Conservation (phyloP, 2,329 filamentous ascomycete genomes). For the Blastomyces percursus region DNA sequence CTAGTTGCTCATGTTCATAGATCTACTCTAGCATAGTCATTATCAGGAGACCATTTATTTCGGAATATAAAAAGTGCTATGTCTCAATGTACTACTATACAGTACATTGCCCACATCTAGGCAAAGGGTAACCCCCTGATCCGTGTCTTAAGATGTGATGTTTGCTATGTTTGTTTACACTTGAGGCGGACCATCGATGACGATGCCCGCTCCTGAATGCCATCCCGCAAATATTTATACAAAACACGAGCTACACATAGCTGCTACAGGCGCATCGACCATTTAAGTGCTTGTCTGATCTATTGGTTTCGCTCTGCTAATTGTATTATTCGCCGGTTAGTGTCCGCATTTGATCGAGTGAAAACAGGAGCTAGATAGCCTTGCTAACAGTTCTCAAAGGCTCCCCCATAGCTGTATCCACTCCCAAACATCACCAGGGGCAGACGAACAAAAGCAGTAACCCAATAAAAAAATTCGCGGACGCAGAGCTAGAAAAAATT, state of each 20-base stretch:
- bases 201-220: too few species aligned
- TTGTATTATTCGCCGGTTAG: not conserved
- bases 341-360: not conserved
- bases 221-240: too few species aligned
- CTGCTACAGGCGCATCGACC: not conserved
- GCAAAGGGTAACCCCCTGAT: too few species aligned
- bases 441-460: not conserved
- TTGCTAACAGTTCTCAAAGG: not conserved
- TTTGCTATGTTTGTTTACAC: too few species aligned
- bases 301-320: not conserved
- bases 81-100: too few species aligned
- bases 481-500: not conserved
- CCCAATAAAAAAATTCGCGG: not conserved
- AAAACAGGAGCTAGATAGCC: not conserved
- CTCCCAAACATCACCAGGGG: not conserved
- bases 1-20: not conserved
- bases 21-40: not conserved
- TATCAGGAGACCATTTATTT: not conserved
- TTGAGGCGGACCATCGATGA: too few species aligned
- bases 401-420: not conserved
- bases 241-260: not conserved
- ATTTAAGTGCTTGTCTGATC: not conserved
- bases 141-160: too few species aligned
- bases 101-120: too few species aligned
- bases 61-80: not conserved